phyloP scores from a whole-genome alignment of 495 filamentous ascomycete genomes.

The Parmelia sp. region DNA sequence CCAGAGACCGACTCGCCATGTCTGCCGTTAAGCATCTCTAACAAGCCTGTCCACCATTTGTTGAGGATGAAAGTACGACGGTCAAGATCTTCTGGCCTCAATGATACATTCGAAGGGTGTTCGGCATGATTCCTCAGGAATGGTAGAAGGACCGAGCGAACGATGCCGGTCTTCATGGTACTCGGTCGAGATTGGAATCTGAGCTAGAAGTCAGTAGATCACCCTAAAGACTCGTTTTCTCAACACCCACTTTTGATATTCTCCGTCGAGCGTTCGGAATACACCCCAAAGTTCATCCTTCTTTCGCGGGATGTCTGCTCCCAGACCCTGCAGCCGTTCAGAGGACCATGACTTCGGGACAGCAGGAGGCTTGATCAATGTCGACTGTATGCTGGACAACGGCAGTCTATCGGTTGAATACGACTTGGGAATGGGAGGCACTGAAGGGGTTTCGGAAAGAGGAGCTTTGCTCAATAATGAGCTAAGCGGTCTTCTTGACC shows the following conservation, averaged over 20 bases:
- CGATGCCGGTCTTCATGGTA: conserved; percentile 69
- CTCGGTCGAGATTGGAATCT: conserved; percentile 69
- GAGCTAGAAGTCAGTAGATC: neutral
- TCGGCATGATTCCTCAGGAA: conserved; percentile 68
- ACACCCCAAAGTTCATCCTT: conserved; percentile 87
- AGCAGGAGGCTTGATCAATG: conserved; percentile 44
- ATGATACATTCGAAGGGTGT: conserved; percentile 60
- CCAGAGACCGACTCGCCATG: conserved; percentile 66
- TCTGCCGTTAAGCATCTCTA: conserved; percentile 77
- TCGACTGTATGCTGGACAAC: conserved; percentile 35
- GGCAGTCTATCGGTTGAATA: conserved; percentile 55
- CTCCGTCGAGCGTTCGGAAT: conserved; percentile 74
- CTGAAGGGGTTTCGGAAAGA: conserved; percentile 39
- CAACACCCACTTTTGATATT: conserved; percentile 55
- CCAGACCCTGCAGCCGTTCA: conserved; percentile 31
- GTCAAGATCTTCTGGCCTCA: conserved; percentile 80
- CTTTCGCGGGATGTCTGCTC: conserved; percentile 43
- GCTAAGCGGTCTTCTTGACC: conserved; percentile 46
- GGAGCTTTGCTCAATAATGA: conserved; percentile 42
- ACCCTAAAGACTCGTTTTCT: neutral
- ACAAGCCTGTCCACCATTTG: conserved; percentile 90
- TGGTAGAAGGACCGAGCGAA: conserved; percentile 73
- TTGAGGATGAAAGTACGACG: conserved; percentile 75
- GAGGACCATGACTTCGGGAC: conserved; percentile 44
- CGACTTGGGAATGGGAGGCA: conserved; percentile 49